These are phyloP conservation scores for Saraca asoca DNA, from an alignment of 331 rosid species.

Conservation along the genomic window DNA sequence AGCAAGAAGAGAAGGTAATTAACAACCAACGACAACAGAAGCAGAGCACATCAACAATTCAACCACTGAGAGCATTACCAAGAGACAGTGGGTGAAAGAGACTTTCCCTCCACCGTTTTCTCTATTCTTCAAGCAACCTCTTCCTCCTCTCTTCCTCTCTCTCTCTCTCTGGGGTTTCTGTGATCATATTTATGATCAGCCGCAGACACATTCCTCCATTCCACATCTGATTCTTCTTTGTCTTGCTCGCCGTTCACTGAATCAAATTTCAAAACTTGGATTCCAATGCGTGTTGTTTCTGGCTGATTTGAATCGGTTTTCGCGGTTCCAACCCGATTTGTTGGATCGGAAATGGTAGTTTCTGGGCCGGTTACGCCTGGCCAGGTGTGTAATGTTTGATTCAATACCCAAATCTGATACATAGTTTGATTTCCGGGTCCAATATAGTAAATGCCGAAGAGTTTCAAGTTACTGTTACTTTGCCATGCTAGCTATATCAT, in stretches of 20 bases:
- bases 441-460: not conserved
- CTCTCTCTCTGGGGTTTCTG: slow-evolving; percentile 40
- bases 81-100: slow-evolving; percentile 45
- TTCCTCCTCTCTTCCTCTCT: slow-evolving; percentile 10
- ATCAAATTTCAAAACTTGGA: slow-evolving; percentile 16
- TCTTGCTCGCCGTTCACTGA: slow-evolving; percentile 10
- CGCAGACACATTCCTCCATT: slow-evolving; percentile 43
- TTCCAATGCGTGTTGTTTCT: slow-evolving; percentile 26
- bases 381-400: slow-evolving; percentile 56
- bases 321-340: slow-evolving; percentile 51
- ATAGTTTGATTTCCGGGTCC: not conserved
- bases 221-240: slow-evolving; percentile 26
- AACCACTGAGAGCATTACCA: slow-evolving; percentile 38
- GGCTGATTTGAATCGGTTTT: slow-evolving; percentile 31
- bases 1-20: too few species aligned
- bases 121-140: slow-evolving; percentile 78
- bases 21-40: too few species aligned
- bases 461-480: not conserved
- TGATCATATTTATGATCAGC: slow-evolving; percentile 49
- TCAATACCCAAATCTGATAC: not conserved
- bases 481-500: not conserved
- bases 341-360: slow-evolving; percentile 67
- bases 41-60: slow-evolving; percentile 11
- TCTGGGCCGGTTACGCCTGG: slow-evolving; percentile 77
- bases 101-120: slow-evolving; percentile 79